Evolutionary conservation across 2,329 filamentous ascomycete genomes (phyloP).

Genomic region (Xylaria sp.): DNA sequence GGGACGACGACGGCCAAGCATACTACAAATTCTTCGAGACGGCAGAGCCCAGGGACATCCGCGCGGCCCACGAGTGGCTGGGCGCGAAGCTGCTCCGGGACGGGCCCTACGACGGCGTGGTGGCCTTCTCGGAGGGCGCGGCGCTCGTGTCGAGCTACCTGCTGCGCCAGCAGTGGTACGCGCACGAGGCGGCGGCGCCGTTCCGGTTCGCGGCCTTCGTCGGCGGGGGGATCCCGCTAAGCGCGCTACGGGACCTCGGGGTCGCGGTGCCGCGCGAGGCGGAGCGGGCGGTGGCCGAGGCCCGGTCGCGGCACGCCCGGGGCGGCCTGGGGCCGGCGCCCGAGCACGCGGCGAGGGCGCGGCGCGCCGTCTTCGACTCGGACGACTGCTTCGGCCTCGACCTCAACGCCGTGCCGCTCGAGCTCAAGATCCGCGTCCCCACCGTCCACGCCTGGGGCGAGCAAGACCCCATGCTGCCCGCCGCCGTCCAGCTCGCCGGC

Average conservation of each 20-base stretch:
- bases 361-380: slow-evolving; percentile 33
- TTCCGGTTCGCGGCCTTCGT: slow-evolving; percentile 46
- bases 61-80: slow-evolving; percentile 41
- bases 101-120: slow-evolving; percentile 34
- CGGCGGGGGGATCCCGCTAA: slow-evolving; percentile 43
- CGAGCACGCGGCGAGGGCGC: slow-evolving; percentile 22
- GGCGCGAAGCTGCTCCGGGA: slow-evolving; percentile 34
- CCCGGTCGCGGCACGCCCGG: slow-evolving; percentile 17
- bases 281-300: slow-evolving; percentile 30
- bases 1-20: slow-evolving; percentile 2
- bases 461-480: slow-evolving; percentile 31
- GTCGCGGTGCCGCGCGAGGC: slow-evolving; percentile 38
- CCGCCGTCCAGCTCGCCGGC: slow-evolving; percentile 33
- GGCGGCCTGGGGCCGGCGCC: slow-evolving; percentile 18
- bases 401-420: slow-evolving; percentile 32
- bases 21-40: slow-evolving; percentile 26
- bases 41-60: slow-evolving; percentile 33
- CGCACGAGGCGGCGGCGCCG: slow-evolving; percentile 33
- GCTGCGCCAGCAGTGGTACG: slow-evolving; percentile 41
- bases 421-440: slow-evolving; percentile 37
- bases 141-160: slow-evolving; percentile 44
- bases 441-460: slow-evolving; percentile 35
- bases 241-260: slow-evolving; percentile 39
- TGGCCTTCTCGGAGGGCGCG: slow-evolving; percentile 39
- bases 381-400: slow-evolving; percentile 39